These are phyloP conservation scores for Termitomyces sp. DNA, from an alignment of 768 basidiomycete species.

Conservation along the genomic window DNA sequence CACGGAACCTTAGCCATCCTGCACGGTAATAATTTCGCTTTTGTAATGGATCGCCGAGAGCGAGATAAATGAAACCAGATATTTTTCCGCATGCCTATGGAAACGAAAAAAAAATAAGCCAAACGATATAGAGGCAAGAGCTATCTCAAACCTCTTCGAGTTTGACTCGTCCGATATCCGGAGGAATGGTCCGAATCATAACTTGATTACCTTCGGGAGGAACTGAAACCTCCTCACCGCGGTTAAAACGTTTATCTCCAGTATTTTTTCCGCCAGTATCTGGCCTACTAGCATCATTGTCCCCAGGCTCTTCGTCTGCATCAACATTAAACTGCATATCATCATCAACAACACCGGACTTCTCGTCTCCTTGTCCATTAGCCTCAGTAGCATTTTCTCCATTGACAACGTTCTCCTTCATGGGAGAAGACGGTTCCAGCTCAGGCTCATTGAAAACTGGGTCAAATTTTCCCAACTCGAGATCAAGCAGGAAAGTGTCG, in stretches of 20 bases:
- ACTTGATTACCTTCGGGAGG: conserved; percentile 82
- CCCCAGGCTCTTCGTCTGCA: conserved; percentile 62
- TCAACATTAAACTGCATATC: conserved; percentile 74
- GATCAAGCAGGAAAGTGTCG: conserved; percentile 67
- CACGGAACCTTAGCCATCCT: conserved; percentile 85
- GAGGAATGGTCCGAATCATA: conserved; percentile 93
- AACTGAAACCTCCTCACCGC: conserved; percentile 69
- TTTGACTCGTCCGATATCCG: conserved; percentile 84
- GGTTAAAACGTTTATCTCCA: conserved; percentile 42
- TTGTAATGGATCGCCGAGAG: conserved; percentile 86
- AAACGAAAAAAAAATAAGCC: conserved; percentile 7
- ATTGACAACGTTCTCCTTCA: conserved; percentile 46
- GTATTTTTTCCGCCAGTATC: conserved; percentile 54
- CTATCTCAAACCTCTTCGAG: conserved; percentile 71
- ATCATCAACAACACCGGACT: conserved; percentile 49
- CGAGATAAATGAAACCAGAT: conserved; percentile 83
- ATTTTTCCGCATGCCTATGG: conserved; percentile 67
- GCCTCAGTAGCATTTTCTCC: conserved; percentile 33
- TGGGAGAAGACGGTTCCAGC: conserved; percentile 40
- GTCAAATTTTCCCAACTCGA: conserved; percentile 85
- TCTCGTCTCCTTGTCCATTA: conserved; percentile 48
- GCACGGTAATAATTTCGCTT: conserved; percentile 93
- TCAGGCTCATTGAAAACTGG: conserved; percentile 64
- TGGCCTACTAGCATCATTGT: conserved; percentile 47
- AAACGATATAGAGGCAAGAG: background rate